Evolutionary conservation across 73 alveolate species (phyloP).

Genomic region (Loxodes magnus): DNA sequence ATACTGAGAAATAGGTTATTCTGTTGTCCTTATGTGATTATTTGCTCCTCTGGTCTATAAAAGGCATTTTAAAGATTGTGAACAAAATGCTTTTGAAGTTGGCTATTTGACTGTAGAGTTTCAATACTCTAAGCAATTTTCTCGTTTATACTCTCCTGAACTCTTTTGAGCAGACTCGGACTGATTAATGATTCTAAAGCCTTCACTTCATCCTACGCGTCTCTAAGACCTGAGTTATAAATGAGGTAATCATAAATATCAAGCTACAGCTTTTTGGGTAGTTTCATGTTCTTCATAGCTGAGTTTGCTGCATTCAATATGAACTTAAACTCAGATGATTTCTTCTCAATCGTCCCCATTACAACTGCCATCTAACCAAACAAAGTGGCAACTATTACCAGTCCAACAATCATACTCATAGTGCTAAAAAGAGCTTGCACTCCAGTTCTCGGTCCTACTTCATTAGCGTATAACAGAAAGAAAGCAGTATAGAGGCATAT

Average conservation of each 20-base stretch:
- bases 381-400: slow-evolving; percentile 37
- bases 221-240: slow-evolving; percentile 2
- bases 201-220: slow-evolving; percentile 16
- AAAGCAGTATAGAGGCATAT: slow-evolving; percentile 32
- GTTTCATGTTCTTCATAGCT: slow-evolving; percentile 15
- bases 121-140: slow-evolving; percentile 11
- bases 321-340: slow-evolving; percentile 7
- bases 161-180: slow-evolving; percentile 12
- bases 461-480: slow-evolving; percentile 44
- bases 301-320: slow-evolving; percentile 23
- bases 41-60: slow-evolving; percentile 26
- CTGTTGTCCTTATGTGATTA: slow-evolving; percentile 31
- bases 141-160: slow-evolving; percentile 5
- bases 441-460: slow-evolving; percentile 30
- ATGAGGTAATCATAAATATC: neutral
- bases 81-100: slow-evolving; percentile 11
- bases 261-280: neutral
- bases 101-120: neutral
- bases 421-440: slow-evolving; percentile 20
- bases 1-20: neutral
- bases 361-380: slow-evolving; percentile 26
- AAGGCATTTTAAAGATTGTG: slow-evolving; percentile 13
- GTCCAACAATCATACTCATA: slow-evolving; percentile 18
- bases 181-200: slow-evolving; percentile 5
- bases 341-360: neutral